A percentile compares a stretch with the other conserved stretches of the same genome.
Conservation (phyloP, 106 monocot species). For the Apostasia shenzhenica region DNA sequence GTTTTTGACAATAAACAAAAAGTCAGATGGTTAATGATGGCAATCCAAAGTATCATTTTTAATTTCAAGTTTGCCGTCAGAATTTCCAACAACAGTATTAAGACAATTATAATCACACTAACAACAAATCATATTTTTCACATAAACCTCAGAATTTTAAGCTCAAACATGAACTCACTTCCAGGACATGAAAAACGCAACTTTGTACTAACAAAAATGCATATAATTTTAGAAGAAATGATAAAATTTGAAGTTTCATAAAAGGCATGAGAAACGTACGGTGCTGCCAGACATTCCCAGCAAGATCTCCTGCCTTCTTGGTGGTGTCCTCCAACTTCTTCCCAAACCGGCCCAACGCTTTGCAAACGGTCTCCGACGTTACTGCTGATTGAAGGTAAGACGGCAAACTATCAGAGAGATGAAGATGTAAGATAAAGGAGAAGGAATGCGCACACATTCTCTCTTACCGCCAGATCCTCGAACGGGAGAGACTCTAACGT, state of each 20-base stretch:
- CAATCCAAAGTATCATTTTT: too few relatives aligned
- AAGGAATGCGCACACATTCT: neutral
- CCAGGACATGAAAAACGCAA: too few relatives aligned
- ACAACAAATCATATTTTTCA: neutral
- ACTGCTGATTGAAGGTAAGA: constrained; percentile 10
- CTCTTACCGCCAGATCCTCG: constrained; percentile 29
- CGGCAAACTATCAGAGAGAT: neutral
- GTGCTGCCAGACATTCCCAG: constrained; percentile 77
- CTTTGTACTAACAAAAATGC: neutral
- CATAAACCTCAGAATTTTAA: neutral
- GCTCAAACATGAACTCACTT: too few relatives aligned
- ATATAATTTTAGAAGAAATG: neutral
- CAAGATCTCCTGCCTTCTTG: constrained; percentile 40
- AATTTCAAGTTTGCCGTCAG: too few relatives aligned
- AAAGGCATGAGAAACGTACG: constrained; percentile 24
- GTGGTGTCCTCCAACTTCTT: constrained; percentile 51
- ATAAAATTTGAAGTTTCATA: neutral
- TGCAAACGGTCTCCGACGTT: constrained; percentile 40
- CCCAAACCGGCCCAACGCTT: constrained; percentile 51
- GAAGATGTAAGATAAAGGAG: neutral
- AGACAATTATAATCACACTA: neutral
- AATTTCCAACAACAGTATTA: too few relatives aligned
- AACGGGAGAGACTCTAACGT: constrained; percentile 38
- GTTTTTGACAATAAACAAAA: too few relatives aligned
- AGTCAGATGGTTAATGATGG: too few relatives aligned